A percentile compares a stretch with the other conserved stretches of the same genome.
Conservation (phyloP, 2,329 filamentous ascomycete species). For the Penicillium sp. region DNA sequence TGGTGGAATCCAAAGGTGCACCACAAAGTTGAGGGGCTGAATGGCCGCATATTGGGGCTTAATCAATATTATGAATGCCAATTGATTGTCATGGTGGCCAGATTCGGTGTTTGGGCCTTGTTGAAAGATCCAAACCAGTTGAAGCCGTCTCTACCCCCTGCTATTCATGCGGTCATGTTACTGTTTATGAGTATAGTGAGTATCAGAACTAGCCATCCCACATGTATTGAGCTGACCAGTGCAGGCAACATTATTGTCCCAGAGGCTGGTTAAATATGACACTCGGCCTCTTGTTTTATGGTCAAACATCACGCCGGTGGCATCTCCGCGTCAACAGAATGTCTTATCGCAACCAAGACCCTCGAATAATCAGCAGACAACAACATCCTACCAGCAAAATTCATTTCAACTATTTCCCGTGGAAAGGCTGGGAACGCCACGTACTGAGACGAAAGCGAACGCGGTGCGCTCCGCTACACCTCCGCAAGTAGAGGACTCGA, state of each 20-base stretch:
- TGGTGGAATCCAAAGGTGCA: constrained; percentile 50
- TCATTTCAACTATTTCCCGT: constrained; percentile 35
- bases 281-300: constrained; percentile 40
- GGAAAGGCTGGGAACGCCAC: constrained; percentile 34
- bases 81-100: constrained; percentile 40
- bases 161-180: constrained; percentile 38
- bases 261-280: constrained; percentile 36
- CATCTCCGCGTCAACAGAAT: constrained; percentile 12
- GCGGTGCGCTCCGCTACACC: constrained; percentile 28
- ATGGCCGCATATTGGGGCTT: constrained; percentile 39
- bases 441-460: constrained; percentile 18
- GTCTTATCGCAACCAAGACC: neutral
- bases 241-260: constrained; percentile 36
- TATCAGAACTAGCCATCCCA: constrained; percentile 2
- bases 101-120: constrained; percentile 43
- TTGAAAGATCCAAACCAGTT: constrained; percentile 37
- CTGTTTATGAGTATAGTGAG: constrained; percentile 37
- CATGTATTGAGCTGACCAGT: neutral
- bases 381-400: neutral
- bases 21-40: constrained; percentile 39
- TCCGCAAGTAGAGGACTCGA: constrained; percentile 37
- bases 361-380: neutral
- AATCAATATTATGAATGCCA: constrained; percentile 46
- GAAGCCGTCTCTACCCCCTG: constrained; percentile 26
- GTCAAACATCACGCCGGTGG: constrained; percentile 33